Base-by-base conservation (phyloP, 345 rosid genomes). In the Gossypium australe region DNA sequence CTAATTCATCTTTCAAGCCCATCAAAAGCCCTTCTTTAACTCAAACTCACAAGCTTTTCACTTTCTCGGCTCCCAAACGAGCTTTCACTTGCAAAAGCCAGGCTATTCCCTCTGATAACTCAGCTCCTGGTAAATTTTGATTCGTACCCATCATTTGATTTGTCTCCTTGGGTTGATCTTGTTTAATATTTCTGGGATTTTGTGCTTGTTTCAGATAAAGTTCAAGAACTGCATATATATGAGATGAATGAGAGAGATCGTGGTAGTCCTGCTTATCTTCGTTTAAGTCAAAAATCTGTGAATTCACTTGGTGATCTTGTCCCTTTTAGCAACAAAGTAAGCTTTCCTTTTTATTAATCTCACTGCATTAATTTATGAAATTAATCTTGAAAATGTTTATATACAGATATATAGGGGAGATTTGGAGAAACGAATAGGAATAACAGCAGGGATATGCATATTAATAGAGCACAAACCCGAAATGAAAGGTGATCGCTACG, bases 361-460 rank as follows among this genome's bases (percentile, higher is more conserved):
- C 1, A 49, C 16, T 49, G 16, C 12, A 16, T 17, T 52, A 52
- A 2, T 58, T 17, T 60, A 1, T 27, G 16, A 13, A 61, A 13
- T 14, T 6, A 27, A 27, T 0, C 9, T 53, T 53, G 16, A 45
- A 34, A 34, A 16, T 17, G 0, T 7, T 17, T 13, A 52, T 3
- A n/a, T 44, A 9, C 70, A 66, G 52, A 76, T 89, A 4, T 89
- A 87, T 78, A 70, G 80, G 8, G 90, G 89, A 22, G 93, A 53
- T 79, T 83, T 93, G 80, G 74, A 86, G 27, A 89, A 88, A 51
- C 83, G 98, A 72, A 25, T 93, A 0, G 98, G 98, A 48, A 87
- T 93, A 79, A 91, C 98, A 1, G 88, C 98, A 0, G 98, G 98
- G 18, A 72, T 88, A 17, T 88, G 97, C 78, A 73, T 93, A 24